Conservation (phyloP, 1,284 basidiomycete species). For the Tranzscheliella williamsii region DNA sequence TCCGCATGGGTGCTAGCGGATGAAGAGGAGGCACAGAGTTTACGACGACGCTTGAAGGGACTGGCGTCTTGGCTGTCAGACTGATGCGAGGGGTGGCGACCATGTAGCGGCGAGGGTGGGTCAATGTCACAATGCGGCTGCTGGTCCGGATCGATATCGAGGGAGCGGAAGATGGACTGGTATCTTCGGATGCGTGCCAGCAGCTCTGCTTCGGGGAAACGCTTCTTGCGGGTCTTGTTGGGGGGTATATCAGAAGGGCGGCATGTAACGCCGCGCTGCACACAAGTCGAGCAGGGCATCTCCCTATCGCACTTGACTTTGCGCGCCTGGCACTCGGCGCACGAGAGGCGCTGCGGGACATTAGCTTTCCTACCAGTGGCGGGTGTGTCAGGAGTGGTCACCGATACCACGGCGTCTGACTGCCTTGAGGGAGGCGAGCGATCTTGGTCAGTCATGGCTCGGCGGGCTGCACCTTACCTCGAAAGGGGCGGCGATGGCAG, state of each 20-base stretch:
- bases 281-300: slow-evolving; percentile 4
- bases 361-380: neutral
- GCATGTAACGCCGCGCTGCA: slow-evolving; percentile 5
- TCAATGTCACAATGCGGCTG: neutral
- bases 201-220: slow-evolving; percentile 6
- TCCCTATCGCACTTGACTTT: slow-evolving; percentile 16
- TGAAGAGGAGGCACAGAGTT: too few relatives aligned
- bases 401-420: too few relatives aligned
- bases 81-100: neutral
- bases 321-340: slow-evolving; percentile 8
- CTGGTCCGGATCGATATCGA: slow-evolving; percentile 1
- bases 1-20: neutral
- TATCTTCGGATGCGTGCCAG: slow-evolving; percentile 11
- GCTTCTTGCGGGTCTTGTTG: slow-evolving; percentile 6
- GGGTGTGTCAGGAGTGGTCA: too few relatives aligned
- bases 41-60: neutral
- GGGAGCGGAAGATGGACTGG: slow-evolving; percentile 2
- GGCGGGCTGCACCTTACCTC: too few relatives aligned
- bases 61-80: too few relatives aligned
- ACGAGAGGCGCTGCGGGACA: slow-evolving; percentile 1
- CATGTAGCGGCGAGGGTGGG: neutral
- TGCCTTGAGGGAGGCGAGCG: too few relatives aligned
- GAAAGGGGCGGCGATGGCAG: too few relatives aligned
- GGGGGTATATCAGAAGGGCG: slow-evolving; percentile 4
- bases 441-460: too few relatives aligned